Percentiles rank a stretch among this genome's conserved stretches.
Conservation (phyloP, 306 rosid species). For the Gleditsia sinensis region DNA sequence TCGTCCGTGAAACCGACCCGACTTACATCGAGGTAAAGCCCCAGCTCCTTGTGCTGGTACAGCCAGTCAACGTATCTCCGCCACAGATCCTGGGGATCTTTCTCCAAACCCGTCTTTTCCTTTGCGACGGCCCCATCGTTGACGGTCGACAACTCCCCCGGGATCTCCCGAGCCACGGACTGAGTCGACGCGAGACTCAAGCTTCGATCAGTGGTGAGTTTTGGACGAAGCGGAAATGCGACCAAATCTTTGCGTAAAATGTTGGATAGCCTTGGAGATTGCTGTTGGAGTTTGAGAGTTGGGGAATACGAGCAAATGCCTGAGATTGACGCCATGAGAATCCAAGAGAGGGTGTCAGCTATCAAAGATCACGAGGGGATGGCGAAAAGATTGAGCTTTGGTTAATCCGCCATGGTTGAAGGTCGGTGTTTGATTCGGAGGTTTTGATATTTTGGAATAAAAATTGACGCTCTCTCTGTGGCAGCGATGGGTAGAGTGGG, state of each 20-base stretch:
- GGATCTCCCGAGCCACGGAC: slow-evolving; percentile 69
- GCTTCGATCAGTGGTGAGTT: slow-evolving; percentile 25
- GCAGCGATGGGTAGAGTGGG: neutral
- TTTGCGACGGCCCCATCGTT: slow-evolving; percentile 21
- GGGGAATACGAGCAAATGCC: slow-evolving; percentile 73
- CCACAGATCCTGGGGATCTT: slow-evolving; percentile 80
- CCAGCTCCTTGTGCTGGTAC: slow-evolving; percentile 89
- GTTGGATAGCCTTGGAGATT: slow-evolving; percentile 11
- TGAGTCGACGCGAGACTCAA: slow-evolving; percentile 24
- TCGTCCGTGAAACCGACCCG: slow-evolving; percentile 93
- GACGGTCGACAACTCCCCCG: slow-evolving; percentile 46
- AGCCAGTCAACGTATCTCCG: slow-evolving; percentile 79
- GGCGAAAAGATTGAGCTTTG: neutral
- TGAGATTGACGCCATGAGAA: slow-evolving; percentile 78
- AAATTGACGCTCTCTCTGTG: neutral
- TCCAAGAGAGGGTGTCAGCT: neutral
- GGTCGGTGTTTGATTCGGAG: neutral
- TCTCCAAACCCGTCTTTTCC: slow-evolving; percentile 51
- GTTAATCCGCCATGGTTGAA: slow-evolving; percentile 5
- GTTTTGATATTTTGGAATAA: slow-evolving; percentile 3
- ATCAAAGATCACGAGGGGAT: neutral
- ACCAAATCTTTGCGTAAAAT: slow-evolving; percentile 38
- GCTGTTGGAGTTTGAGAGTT: slow-evolving; percentile 50
- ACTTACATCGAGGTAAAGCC: slow-evolving; percentile 80
- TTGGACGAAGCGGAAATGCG: slow-evolving; percentile 43